Base-by-base conservation (phyloP, 441 rosid species). In the Biscutella auriculata region DNA sequence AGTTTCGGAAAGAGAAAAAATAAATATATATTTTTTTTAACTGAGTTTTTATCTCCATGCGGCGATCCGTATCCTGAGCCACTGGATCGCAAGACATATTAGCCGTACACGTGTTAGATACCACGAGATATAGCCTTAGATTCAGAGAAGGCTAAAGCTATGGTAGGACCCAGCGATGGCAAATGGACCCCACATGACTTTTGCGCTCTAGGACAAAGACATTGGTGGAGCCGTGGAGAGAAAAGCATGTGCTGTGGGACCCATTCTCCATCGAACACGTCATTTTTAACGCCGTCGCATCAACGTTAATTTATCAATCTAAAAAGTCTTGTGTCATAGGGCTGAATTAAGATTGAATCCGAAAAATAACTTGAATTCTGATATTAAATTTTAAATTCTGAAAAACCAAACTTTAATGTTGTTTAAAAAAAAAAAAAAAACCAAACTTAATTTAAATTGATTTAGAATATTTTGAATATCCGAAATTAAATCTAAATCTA, bases 141-240 rank as follows among this genome's bases (percentile, higher is more conserved):
- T 44, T 27, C 7, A 39, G 39, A 47, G 45, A 65, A 28, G 10
- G 50, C 23, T 62, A 58, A 60, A 46, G 66, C 57, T 29, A 41
- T 25, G 50, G 58, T 49, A 14, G 68, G 67, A 7, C 63, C 57
- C 32, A n/a, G n/a, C n/a, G n/a, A n/a, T n/a, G n/a, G n/a, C 3
- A 6, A 9, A 5, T 21, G 43, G 68, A 44, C 54, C 73, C 65
- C 17, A 26, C 13, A 6, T 34, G 54, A 56, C 65, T 62, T 56
- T 68, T 27, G 54, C 59, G 28, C 32, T 35, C 42, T 68, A 64
- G 16, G 50, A 56, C 68, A 57, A 50, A 68, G 55, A 68, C 65
- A 62, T 62, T 57, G 68, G 68, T 62, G 65, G 65, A 51, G 50
- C n/a, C n/a, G n/a, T n/a, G n/a, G n/a, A n/a, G n/a, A n/a, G n/a